Evolutionary conservation across 2,329 filamentous ascomycete species (phyloP).

Genomic region (Alternaria burnsii): DNA sequence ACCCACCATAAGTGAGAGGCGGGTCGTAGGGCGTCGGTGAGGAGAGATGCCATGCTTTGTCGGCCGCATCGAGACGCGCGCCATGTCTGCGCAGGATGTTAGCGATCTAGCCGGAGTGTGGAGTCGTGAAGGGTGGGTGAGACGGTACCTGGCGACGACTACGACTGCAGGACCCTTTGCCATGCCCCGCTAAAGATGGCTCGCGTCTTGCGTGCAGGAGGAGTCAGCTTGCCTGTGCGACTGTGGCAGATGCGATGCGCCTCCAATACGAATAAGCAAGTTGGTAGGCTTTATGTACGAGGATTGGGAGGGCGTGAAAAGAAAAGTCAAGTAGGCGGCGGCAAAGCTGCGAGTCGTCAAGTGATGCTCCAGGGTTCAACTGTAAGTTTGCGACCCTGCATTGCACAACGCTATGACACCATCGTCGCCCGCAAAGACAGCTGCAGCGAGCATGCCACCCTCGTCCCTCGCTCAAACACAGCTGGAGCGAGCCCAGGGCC

Average conservation of each 20-base stretch:
- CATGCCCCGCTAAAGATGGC: slow-evolving; percentile 44
- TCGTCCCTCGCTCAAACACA: slow-evolving; percentile 9
- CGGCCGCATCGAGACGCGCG: slow-evolving; percentile 89
- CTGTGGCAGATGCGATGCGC: slow-evolving; percentile 17
- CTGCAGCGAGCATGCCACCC: slow-evolving; percentile 18
- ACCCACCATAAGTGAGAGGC: slow-evolving; percentile 92
- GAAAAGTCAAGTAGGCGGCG: background rate
- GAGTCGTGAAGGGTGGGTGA: slow-evolving; percentile 9
- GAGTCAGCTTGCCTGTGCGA: slow-evolving; percentile 15
- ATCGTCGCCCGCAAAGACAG: slow-evolving; percentile 14
- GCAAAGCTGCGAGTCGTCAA: slow-evolving; percentile 8
- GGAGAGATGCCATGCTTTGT: slow-evolving; percentile 93
- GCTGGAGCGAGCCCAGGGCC: background rate
- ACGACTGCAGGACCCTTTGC: slow-evolving; percentile 58
- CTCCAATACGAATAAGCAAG: slow-evolving; percentile 1
- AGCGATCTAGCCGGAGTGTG: slow-evolving; percentile 20
- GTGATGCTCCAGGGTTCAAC: slow-evolving; percentile 18
- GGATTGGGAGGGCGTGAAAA: background rate
- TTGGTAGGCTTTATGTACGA: background rate
- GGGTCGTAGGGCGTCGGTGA: slow-evolving; percentile 96
- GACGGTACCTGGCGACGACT: slow-evolving; percentile 58
- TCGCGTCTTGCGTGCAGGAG: slow-evolving; percentile 25
- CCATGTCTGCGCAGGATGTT: slow-evolving; percentile 71
- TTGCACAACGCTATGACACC: slow-evolving; percentile 32
- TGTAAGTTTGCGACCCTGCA: background rate